phyloP scores from a whole-genome alignment of 2,329 filamentous ascomycete genomes.

The Lizonia empirigonia region DNA sequence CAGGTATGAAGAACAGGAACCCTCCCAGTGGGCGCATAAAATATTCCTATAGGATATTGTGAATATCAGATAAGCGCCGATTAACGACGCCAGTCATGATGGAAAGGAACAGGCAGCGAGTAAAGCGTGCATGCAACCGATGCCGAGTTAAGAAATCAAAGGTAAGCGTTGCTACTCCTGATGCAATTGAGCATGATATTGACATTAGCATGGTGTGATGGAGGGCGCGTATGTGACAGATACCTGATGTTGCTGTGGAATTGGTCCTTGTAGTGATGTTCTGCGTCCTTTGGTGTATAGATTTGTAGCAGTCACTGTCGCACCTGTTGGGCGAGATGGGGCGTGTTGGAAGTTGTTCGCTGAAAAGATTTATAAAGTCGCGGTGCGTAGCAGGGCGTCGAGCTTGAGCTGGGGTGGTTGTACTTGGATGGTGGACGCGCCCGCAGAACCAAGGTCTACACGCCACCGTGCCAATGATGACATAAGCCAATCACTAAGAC shows the following conservation, averaged over 20 bases:
- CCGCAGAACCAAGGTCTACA: background rate
- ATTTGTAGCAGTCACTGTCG: conserved; percentile 1
- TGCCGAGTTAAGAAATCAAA: conserved; percentile 17
- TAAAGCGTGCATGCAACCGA: conserved; percentile 13
- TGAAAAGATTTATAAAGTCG: conserved; percentile 3
- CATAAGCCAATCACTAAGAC: conserved; percentile 1
- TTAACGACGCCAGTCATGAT: background rate
- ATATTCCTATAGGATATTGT: background rate
- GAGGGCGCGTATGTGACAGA: background rate
- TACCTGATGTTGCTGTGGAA: too few species aligned
- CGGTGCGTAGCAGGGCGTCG: conserved; percentile 1
- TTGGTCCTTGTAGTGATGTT: conserved; percentile 7
- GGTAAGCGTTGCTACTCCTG: conserved; percentile 2
- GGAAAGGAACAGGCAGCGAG: conserved; percentile 5
- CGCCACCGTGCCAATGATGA: conserved; percentile 2
- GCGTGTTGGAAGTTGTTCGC: conserved; percentile 2
- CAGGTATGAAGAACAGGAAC: background rate
- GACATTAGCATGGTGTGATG: background rate
- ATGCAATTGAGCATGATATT: background rate
- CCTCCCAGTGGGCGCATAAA: background rate
- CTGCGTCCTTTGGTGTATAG: conserved; percentile 1
- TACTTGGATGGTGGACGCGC: conserved; percentile 1
- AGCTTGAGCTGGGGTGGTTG: background rate
- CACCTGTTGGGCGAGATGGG: background rate
- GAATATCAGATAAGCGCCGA: background rate